Base-by-base conservation (phyloP, 257 asterid genomes). In the Nyctanthes arbortristis region DNA sequence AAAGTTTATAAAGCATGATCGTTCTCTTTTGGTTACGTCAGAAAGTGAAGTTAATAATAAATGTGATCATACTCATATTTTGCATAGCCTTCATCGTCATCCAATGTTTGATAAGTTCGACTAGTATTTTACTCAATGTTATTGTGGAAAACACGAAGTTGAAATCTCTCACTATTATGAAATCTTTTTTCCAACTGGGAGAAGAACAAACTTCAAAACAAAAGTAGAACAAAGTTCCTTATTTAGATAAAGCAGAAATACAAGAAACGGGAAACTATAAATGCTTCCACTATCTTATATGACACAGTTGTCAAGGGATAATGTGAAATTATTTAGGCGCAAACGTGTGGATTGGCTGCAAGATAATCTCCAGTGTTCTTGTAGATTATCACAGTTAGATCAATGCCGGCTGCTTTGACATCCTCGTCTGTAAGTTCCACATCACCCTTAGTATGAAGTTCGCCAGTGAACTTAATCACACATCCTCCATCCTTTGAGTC, bases 361-460 rank as follows among this genome's bases (percentile, higher is more conserved):
- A 78, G 75, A 68, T 78, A 78, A 0, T 73, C 78, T 55, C 70
- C 82, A 13, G 66, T 58, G 2, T 73, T 70, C 79, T 78, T 78
- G 73, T 69, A 73, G 20, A 69, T n/a, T 5, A 2, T 76, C 0
- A 25, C 0, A 4, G 70, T 18, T 11, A 68, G 73, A 9, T 73
- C 49, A 73, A 56, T 22, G 59, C 59, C n/a, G n/a, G n/a, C 10
- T 7, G 59, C 59, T 0, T 52, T 63, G 5, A 71, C 29, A 3
- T 71, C 77, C 0, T 70, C 75, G 0, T 79, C 80, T 0, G 1
- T 43, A 3, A 70, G 1, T 12, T 65, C 75, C 2, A 11, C 3
- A 24, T 63, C 80, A 1, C 75, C 78, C 75, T 70, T 74, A 5
- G 78, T 62, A 74, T 74, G 77, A 18, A 74, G 75, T 49, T 74